These are phyloP conservation scores for Malassezia obtusa DNA, from an alignment of 1,284 basidiomycete species.

Conservation along the genomic window DNA sequence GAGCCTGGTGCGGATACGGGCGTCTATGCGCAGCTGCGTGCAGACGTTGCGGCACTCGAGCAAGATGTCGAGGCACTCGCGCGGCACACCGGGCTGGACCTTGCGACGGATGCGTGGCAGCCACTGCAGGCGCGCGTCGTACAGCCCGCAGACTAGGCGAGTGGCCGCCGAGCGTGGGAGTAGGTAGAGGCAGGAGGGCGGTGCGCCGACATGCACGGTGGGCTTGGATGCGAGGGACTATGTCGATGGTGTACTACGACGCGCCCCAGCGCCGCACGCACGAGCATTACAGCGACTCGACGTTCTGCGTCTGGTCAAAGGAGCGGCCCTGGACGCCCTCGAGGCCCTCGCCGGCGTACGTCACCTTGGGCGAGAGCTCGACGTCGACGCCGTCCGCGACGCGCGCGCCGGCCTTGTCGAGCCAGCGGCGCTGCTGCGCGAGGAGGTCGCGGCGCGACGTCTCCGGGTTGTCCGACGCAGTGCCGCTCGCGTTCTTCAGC, in stretches of 20 bases:
- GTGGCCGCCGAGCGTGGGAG: too few relatives aligned
- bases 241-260: too few relatives aligned
- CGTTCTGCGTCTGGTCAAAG: conserved; percentile 51
- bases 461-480: conserved; percentile 82
- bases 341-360: conserved; percentile 84
- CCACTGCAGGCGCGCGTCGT: neutral
- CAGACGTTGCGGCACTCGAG: conserved; percentile 1
- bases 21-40: conserved; percentile 8
- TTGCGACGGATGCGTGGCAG: neutral
- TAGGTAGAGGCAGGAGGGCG: too few relatives aligned
- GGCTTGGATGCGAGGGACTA: neutral
- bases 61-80: neutral
- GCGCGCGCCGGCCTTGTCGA: conserved; percentile 67
- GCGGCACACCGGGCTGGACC: neutral
- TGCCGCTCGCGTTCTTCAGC: conserved; percentile 91
- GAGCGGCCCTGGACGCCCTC: conserved; percentile 67
- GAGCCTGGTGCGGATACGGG: neutral
- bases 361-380: conserved; percentile 77
- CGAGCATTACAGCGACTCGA: conserved; percentile 12
- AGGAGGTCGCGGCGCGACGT: conserved; percentile 83
- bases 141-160: neutral
- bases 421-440: conserved; percentile 76
- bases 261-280: too few relatives aligned
- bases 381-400: conserved; percentile 66
- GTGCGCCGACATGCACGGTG: too few relatives aligned